Evolutionary conservation across 2,329 filamentous ascomycete genomes (phyloP).

Genomic region (Sporothrix pseudoabietina): DNA sequence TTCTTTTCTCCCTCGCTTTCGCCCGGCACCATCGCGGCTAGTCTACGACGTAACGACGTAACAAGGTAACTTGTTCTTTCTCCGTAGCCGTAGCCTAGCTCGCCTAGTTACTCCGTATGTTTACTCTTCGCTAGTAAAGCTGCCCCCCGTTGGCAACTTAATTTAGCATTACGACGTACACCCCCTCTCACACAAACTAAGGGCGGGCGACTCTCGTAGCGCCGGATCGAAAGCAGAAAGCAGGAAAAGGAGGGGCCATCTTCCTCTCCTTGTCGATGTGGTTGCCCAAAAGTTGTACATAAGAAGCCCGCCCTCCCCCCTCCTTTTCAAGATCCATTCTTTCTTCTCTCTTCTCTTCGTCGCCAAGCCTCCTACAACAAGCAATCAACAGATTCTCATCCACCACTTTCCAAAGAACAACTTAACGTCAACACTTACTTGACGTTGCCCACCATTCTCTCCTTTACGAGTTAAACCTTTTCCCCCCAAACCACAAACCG

Average conservation of each 20-base stretch:
- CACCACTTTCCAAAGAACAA: neutral
- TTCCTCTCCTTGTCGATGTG: neutral
- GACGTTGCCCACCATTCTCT: conserved; percentile 34
- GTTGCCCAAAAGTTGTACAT: neutral
- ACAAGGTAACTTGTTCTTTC: neutral
- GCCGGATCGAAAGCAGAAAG: neutral
- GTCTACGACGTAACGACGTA: neutral
- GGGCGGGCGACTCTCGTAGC: conserved; percentile 11
- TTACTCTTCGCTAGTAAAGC: too few species aligned
- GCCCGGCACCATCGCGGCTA: conserved; percentile 11
- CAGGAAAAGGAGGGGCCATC: neutral
- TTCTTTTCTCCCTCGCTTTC: neutral
- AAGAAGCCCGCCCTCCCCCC: conserved; percentile 5
- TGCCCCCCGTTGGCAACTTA: neutral
- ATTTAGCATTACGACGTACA: neutral
- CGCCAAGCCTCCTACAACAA: neutral
- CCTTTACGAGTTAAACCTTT: conserved; percentile 33
- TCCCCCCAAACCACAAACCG: conserved; percentile 27
- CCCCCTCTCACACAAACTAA: neutral
- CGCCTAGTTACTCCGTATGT: too few species aligned
- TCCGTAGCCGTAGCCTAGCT: too few species aligned
- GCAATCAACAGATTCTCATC: neutral
- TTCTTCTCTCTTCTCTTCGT: neutral
- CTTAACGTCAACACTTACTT: neutral
- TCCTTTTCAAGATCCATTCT: neutral